These are phyloP conservation scores for Cercospora brassicicola DNA, from an alignment of 2,329 filamentous ascomycete genomes.

Conservation along the genomic window DNA sequence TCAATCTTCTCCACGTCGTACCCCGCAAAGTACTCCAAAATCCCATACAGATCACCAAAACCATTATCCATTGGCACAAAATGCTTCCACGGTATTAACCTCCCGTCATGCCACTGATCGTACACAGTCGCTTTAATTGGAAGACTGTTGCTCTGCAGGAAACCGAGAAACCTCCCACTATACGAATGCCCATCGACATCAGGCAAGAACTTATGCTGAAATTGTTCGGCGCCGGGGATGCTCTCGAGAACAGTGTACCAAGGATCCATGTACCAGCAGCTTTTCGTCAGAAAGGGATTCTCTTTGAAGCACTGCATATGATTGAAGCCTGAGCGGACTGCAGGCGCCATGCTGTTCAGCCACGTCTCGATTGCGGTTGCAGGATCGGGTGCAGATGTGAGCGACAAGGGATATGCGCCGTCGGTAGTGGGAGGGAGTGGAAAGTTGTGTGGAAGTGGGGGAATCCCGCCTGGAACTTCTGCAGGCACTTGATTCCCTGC, in stretches of 20 bases:
- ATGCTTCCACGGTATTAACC: constrained; percentile 72
- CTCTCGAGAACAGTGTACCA: background rate
- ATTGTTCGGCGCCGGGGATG: constrained; percentile 43
- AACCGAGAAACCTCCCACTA: constrained; percentile 48
- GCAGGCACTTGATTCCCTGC: background rate
- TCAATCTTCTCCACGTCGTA: background rate
- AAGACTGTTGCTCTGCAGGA: constrained; percentile 67
- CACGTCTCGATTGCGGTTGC: background rate
- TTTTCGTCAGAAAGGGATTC: background rate
- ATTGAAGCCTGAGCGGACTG: background rate
- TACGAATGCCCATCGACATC: constrained; percentile 70
- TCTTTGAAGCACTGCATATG: background rate
- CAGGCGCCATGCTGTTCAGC: background rate
- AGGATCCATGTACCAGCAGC: constrained; percentile 1
- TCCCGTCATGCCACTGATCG: constrained; percentile 76
- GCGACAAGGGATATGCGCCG: background rate
- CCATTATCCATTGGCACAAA: constrained; percentile 78
- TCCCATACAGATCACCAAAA: constrained; percentile 69
- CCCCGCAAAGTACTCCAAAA: constrained; percentile 61
- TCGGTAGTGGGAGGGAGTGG: background rate
- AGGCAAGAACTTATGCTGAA: constrained; percentile 64
- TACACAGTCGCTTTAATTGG: constrained; percentile 77
- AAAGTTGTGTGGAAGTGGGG: background rate
- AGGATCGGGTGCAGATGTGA: background rate
- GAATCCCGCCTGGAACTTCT: background rate